Conservation (phyloP, 805 yeast species). For the Alloascoidea hylecoeti region DNA sequence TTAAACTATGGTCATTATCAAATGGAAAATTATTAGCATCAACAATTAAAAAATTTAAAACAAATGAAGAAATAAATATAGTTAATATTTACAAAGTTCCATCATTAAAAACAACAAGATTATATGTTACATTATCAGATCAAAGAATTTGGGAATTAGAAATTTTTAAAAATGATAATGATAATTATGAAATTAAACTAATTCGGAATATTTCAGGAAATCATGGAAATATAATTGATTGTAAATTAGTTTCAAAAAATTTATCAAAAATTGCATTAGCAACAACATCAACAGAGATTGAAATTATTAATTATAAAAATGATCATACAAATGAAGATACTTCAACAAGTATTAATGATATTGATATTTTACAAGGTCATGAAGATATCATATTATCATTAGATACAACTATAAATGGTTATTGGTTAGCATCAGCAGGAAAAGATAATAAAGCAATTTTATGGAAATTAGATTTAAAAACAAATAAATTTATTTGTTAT, state of each 20-base stretch:
- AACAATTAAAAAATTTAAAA: slow-evolving; percentile 14
- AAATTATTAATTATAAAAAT: slow-evolving; percentile 46
- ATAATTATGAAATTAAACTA: slow-evolving; percentile 23
- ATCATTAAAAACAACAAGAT: slow-evolving; percentile 7
- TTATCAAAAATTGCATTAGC: slow-evolving; percentile 60
- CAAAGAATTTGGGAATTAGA: slow-evolving; percentile 57
- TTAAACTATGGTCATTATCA: slow-evolving; percentile 9
- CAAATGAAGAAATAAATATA: slow-evolving; percentile 31
- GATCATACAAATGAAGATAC: no score
- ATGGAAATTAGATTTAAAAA: slow-evolving; percentile 47
- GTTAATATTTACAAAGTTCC: slow-evolving; percentile 18
- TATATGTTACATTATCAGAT: slow-evolving; percentile 60
- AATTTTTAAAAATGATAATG: slow-evolving; percentile 14
- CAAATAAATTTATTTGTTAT: slow-evolving; percentile 27
- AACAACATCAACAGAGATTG: slow-evolving; percentile 81
- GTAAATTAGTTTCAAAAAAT: slow-evolving; percentile 46
- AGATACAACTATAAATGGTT: slow-evolving; percentile 67
- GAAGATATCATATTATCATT: slow-evolving; percentile 70
- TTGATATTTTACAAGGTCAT: slow-evolving; percentile 65
- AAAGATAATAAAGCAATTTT: slow-evolving; percentile 78
- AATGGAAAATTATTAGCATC: slow-evolving; percentile 9
- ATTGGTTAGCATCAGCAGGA: slow-evolving; percentile 85
- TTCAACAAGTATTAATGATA: slow-evolving; percentile 34
- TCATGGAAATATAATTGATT: slow-evolving; percentile 91
- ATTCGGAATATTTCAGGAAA: slow-evolving; percentile 68